Percentiles rank a stretch among this genome's conserved stretches.
phyloP scores from a whole-genome alignment of 257 asterid species.

The Nicotiana obtusifolia region DNA sequence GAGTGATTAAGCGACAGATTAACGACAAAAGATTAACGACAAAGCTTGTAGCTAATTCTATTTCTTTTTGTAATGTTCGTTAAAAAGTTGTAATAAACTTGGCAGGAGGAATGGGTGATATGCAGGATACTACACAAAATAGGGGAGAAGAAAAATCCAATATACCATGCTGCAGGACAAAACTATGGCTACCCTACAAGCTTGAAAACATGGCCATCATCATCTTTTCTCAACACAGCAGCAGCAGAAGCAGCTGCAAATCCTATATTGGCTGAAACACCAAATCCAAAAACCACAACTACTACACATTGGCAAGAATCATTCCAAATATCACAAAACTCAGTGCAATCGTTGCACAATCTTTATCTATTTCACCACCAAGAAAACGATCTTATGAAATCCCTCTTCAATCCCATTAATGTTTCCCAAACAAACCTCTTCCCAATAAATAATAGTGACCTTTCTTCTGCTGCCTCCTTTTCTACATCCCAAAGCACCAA shows the following conservation, averaged over 20 bases:
- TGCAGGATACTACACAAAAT: constrained; percentile 10
- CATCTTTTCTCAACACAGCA: constrained; percentile 22
- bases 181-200: neutral
- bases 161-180: neutral
- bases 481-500: neutral
- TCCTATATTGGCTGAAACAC: constrained; percentile 8
- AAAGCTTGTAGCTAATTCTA: no score
- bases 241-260: no score
- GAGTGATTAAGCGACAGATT: no score
- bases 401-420: neutral
- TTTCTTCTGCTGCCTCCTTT: neutral
- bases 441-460: neutral
- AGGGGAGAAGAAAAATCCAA: constrained; percentile 9
- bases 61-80: neutral
- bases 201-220: constrained; percentile 9
- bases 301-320: constrained; percentile 17
- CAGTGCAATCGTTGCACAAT: neutral
- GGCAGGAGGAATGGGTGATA: constrained; percentile 16
- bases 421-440: neutral
- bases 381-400: constrained; percentile 1
- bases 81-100: neutral
- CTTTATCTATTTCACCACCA: constrained; percentile 1
- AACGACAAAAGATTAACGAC: no score
- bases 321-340: neutral
- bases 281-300: constrained; percentile 25